Percentiles rank a stretch among this genome's conserved stretches.
These are phyloP conservation scores for Cytospora piceae DNA, from an alignment of 2,329 filamentous ascomycete genomes.

Conservation along the genomic window DNA sequence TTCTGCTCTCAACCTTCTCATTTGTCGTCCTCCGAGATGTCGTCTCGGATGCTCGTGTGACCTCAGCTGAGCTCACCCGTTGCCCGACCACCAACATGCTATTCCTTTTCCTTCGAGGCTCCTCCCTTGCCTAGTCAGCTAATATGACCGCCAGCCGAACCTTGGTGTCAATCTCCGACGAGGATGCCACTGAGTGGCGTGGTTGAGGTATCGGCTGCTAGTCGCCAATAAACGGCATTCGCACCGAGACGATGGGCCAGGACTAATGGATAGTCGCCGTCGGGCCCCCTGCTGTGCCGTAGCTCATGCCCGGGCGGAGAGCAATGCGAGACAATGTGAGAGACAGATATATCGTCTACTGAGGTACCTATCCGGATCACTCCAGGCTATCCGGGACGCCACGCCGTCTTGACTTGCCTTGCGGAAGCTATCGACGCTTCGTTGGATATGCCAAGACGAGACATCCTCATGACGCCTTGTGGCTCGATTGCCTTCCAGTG, in stretches of 20 bases:
- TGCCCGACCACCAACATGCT: not conserved
- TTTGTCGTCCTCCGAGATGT: not conserved
- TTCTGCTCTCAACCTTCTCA: not conserved
- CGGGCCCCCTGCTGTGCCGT: not conserved
- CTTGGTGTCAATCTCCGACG: not conserved
- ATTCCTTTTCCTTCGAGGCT: constrained; percentile 1
- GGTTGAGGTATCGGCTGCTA: not conserved
- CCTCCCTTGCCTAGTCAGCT: not conserved
- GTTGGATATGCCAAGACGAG: too few species aligned
- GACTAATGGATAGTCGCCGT: not conserved
- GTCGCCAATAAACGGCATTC: not conserved
- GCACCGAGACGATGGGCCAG: not conserved
- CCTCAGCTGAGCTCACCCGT: not conserved
- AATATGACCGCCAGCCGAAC: not conserved
- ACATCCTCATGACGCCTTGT: too few species aligned
- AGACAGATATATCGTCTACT: not conserved
- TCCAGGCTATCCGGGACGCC: too few species aligned
- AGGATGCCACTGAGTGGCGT: not conserved
- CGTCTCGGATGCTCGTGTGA: not conserved
- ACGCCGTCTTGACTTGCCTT: too few species aligned
- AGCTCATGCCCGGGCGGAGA: not conserved
- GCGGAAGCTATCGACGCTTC: too few species aligned
- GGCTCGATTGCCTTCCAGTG: constrained; percentile 1
- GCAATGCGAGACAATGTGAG: not conserved
- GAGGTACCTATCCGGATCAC: too few species aligned